Evolutionary conservation across 169 alveolate genomes (phyloP), one percentile per base, ranked within the genome.

Genomic region (Plasmodium berghei): DNA sequence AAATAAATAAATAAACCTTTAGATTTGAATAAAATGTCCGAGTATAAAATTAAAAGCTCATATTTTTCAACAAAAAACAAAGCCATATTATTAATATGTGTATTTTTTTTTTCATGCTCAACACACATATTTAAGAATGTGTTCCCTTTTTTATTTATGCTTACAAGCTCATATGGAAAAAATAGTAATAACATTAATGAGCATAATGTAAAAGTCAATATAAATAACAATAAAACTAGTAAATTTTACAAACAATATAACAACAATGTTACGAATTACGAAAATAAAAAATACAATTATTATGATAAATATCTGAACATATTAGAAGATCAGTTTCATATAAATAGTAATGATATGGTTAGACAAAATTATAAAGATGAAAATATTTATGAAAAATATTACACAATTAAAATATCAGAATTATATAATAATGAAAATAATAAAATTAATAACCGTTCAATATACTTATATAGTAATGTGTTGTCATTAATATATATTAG

Each of bases 121-220:
- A 83, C 90, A 24, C 90, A 83, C 22, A 54, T 83, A 54, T 83
- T 83, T 48, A 83, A 83, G 48, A 83, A 83, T 67, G 72, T 62
- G 5, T 55, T 83, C 14, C 90, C 90, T 54, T 83, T 83, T n/a
- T 34, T 83, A 14, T 83, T 83, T 62, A 83, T 83, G 90, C 77
- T 83, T 9, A 67, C 90, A 6, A 61, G 18, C 22, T 9, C 42
- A 26, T 42, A 34, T 42, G 56, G 40, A 24, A 18, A 45, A 10
- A 5, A 28, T 22, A 46, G 69, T 10, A 58, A 72, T 20, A 42
- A 18, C 22, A 56, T 0, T n/a, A 49, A 52, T 2, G 20, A 52
- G 18, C 5, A 52, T 14, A 16, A 52, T 52, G 40, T 66, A 16
- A 34, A n/a, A 34, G 8, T 5, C 42, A 4, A 34, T 34, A 34